Base-by-base conservation (phyloP, 2,329 filamentous ascomycete genomes). In the Alternaria brassicicola region DNA sequence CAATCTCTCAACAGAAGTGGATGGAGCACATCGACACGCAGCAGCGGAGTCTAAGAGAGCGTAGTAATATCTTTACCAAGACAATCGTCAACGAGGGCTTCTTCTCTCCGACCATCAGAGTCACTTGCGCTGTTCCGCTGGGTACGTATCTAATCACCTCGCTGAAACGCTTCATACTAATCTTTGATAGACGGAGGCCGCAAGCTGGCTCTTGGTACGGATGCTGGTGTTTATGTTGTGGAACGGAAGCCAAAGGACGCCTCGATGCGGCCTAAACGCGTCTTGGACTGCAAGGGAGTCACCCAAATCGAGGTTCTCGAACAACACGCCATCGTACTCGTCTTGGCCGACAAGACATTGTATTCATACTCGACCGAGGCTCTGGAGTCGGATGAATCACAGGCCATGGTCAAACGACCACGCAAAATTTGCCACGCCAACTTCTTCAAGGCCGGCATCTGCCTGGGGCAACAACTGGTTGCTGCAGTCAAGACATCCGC, bases 361-460 rank as follows among this genome's bases (percentile, higher is more conserved):
- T 89, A 92, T 68, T 97, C 94, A 7, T 98, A 95, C 80, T 88
- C 92, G 1, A 83, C 97, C 51, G 89, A 94, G 62, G 93, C 92
- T 13, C 83, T 99, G 55, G 94, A 97, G 70, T 86, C 90, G 3
- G 90, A 90, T 63, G 93, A 98, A 71, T 82, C 82, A 46, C 84
- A 86, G 59, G 86, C 91, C 31, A 82, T 93, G 55, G 87, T 88
- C 15, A 97, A 95, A 77, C 87, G 93, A 39, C 92, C 93, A 8
- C 94, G 95, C 82, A 97, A 97, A 83, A 98, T 99, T 64, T 96
- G 91, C 70, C 93, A 97, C 79, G 96, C 94, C 78, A 97, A 94
- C 78, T 99, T 98, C 82, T 99, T 99, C 87, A 97, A 96, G 80
- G 91, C 93, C 17, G 95, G 95, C 36, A 96, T 97, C 71, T 98